Base-by-base conservation (phyloP, 176 grass and related monocot species). In the Hyparrhenia diplandra region DNA sequence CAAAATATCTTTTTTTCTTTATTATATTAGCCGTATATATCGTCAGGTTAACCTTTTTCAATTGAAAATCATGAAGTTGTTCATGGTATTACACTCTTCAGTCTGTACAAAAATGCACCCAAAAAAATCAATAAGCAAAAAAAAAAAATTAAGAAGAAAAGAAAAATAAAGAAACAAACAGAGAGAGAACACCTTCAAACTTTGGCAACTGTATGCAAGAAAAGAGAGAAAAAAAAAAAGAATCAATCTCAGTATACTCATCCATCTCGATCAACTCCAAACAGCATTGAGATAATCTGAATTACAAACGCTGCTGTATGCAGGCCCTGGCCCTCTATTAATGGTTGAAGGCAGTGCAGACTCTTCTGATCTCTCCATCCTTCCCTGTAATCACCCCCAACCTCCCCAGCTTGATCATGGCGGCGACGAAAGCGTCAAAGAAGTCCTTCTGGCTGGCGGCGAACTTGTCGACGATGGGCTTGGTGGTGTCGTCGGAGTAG, bases 331-430 rank as follows among this genome's bases (percentile, higher is more conserved):
- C 45, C 45, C 73, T 89, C 85, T 89, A n/a, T n/a, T 89, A 85
- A 57, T 73, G 51, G 80, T 97, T 97, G 91, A 90, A 91, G 54
- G 87, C 79, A 16, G 91, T 94, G 91, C 94, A 97, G 30, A 80
- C 85, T 86, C 55, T 90, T 60, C 94, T 92, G 77, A 97, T 88
- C 69, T 94, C 85, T 16, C 92, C 94, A 39, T 82, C 36, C 1
- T 63, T 64, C 5, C 92, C 92, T 0, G 81, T 89, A 80, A 92
- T 92, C 67, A 94, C 92, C 41, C 92, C 87, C 47, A 97, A 20
- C 57, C 89, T 90, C 47, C 92, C 94, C 10, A 97, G 79, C 83
- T 81, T 92, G 37, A 76, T 51, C 85, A 90, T 92, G n/a, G 92
- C 81, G 8, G 6, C 14, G 0, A 35, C 27, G 25, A 97, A 97